Percentiles rank a stretch among this genome's conserved stretches.
phyloP scores from a whole-genome alignment of 2,329 filamentous ascomycete genomes.

The Neurospora sp. region DNA sequence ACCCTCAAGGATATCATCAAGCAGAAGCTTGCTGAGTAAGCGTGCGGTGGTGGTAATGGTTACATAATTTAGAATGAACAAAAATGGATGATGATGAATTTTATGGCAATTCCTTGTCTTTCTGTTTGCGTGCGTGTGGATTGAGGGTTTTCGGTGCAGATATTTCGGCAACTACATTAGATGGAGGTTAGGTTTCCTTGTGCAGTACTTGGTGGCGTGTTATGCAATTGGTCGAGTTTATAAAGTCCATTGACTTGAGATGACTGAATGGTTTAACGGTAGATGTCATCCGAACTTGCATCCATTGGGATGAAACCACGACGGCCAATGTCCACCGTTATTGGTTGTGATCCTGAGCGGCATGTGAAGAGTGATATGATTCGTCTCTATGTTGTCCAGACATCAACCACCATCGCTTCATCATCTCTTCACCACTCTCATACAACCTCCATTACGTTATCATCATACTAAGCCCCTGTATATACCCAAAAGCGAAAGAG shows the following conservation, averaged over 20 bases:
- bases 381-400: not conserved
- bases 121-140: not conserved
- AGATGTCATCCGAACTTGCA: not conserved
- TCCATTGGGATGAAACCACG: not conserved
- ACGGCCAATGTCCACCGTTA: not conserved
- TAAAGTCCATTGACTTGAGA: not conserved
- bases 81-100: not conserved
- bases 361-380: not conserved
- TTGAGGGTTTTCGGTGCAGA: not conserved
- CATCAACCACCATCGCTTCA: not conserved
- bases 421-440: not conserved
- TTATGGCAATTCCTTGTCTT: not conserved
- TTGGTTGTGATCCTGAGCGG: not conserved
- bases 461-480: not conserved
- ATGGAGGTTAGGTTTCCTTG: not conserved
- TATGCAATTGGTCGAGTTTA: not conserved
- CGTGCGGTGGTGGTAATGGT: not conserved
- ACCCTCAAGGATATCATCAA: conserved; percentile 89
- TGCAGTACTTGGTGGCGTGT: not conserved
- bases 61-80: not conserved
- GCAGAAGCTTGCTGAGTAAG: conserved; percentile 55
- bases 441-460: not conserved
- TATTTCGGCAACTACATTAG: not conserved
- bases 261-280: not conserved
- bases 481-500: not conserved